Base-by-base conservation (phyloP, 768 basidiomycete genomes). In the Asterophora lycoperdoides region DNA sequence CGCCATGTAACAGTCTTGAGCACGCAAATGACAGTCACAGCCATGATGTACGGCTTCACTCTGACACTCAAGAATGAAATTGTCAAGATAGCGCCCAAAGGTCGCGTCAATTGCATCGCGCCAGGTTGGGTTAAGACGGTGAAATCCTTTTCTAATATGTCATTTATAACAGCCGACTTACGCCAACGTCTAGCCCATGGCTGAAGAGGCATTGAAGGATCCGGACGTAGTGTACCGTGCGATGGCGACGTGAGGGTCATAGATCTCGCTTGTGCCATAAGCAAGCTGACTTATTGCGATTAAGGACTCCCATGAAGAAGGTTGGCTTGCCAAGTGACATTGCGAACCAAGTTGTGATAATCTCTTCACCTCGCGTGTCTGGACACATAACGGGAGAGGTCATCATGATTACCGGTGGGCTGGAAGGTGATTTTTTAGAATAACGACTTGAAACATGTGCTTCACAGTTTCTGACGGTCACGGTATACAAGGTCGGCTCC, bases 61-160 rank as follows among this genome's bases (percentile, higher is more conserved):
- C 65, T 82, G 56, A 71, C 80, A 4, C 71, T 89, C 55, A 89
- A 89, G 67, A 89, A 89, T 62, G 86, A 90, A 65, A 87, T 89
- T 46, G 86, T 90, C 38, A 79, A 79, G 64, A 77, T 88, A 50
- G 85, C 86, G 0, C 83, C 85, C 0, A 72, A 64, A 46, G 88
- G 77, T 0, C 72, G 86, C n/a, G 85, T 88, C 3, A 89, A 89
- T 55, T 70, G 72, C 37, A 71, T 89, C 14, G 82, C 76, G 0
- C 86, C 87, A 4, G 85, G 85, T 5, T 86, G 81, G 80, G 78
- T 80, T 6, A 71, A 62, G 41, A 88, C 86, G 44, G 70, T 70
- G 30, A 51, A 43, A 14, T 3, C 17, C 15, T 11, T 28, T 13
- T n/a, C 23, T 23, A 23, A 23, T 23, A n/a, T 23, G 23, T 3